A percentile compares a stretch with the other conserved stretches of the same genome.
Evolutionary conservation across 2,329 filamentous ascomycete species (phyloP).

Genomic region (Trichoderma pleuroti): DNA sequence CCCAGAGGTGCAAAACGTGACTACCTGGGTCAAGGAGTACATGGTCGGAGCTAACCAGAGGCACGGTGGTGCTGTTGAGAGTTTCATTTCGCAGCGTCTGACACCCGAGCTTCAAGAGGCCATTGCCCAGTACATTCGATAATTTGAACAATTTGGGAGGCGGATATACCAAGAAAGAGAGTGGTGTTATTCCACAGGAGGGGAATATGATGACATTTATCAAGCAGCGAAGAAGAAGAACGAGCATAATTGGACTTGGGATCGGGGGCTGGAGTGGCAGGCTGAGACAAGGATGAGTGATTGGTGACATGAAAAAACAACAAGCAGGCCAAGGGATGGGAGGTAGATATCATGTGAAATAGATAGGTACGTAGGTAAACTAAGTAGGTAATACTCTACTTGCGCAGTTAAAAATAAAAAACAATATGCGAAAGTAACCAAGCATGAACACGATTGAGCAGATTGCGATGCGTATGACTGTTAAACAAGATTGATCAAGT

Average conservation of each 20-base stretch:
- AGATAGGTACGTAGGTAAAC: conserved; percentile 8
- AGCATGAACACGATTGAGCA: neutral
- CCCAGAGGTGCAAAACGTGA: conserved; percentile 75
- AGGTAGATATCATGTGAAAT: conserved; percentile 1
- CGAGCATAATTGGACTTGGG: neutral
- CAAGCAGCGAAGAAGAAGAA: neutral
- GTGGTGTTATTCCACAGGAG: neutral
- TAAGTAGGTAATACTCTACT: neutral
- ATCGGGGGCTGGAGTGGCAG: neutral
- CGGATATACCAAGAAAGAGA: neutral
- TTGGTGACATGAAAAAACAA: neutral
- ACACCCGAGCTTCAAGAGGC: conserved; percentile 55
- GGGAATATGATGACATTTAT: neutral
- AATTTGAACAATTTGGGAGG: conserved; percentile 10
- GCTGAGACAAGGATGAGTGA: neutral
- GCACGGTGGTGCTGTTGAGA: conserved; percentile 66
- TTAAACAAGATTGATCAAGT: neutral
- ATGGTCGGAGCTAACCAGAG: conserved; percentile 73
- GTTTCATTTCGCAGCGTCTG: conserved; percentile 70
- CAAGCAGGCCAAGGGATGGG: neutral
- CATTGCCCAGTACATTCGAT: conserved; percentile 50
- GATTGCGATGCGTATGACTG: neutral
- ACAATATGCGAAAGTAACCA: neutral
- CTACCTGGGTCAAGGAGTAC: conserved; percentile 80
- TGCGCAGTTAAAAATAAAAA: neutral